These are phyloP conservation scores for Penicillium sp. DNA, from an alignment of 2,329 filamentous ascomycete species.

Conservation along the genomic window DNA sequence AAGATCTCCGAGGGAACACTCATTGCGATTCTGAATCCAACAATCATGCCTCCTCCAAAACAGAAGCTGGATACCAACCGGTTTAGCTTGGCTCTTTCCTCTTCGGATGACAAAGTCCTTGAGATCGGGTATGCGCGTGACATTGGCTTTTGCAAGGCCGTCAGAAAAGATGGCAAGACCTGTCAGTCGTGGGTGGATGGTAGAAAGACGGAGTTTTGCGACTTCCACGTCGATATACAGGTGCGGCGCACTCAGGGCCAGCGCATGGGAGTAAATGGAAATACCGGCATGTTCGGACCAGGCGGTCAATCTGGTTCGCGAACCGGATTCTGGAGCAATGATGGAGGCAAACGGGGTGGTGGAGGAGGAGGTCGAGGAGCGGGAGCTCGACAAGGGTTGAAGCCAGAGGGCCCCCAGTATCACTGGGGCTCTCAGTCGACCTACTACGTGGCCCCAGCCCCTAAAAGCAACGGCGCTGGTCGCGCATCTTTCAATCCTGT, in stretches of 20 bases:
- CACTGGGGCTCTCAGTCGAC: constrained; percentile 43
- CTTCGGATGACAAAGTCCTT: constrained; percentile 81
- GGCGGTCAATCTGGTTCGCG: constrained; percentile 42
- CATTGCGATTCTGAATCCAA: constrained; percentile 86
- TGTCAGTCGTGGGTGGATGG: constrained; percentile 86
- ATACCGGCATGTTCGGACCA: constrained; percentile 52
- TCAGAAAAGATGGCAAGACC: constrained; percentile 76
- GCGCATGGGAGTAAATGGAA: constrained; percentile 76
- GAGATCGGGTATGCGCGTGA: constrained; percentile 84
- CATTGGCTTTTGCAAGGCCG: constrained; percentile 79
- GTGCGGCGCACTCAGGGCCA: constrained; percentile 66
- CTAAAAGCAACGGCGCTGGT: constrained; percentile 21
- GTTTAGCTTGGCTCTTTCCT: constrained; percentile 82
- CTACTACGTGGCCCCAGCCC: constrained; percentile 45
- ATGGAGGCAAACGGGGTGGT: constrained; percentile 10
- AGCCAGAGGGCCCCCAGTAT: constrained; percentile 39
- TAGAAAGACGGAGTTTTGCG: constrained; percentile 84
- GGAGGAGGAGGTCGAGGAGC: constrained; percentile 4
- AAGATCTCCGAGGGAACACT: constrained; percentile 89
- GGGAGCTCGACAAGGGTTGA: constrained; percentile 27
- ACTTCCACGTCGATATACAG: constrained; percentile 83
- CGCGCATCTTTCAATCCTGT: constrained; percentile 23
- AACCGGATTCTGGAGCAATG: constrained; percentile 39
- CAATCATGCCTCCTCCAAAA: constrained; percentile 80
- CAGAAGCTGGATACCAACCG: constrained; percentile 72